These are phyloP conservation scores for Pulveroboletus frians DNA, from an alignment of 768 basidiomycete genomes.

Conservation along the genomic window DNA sequence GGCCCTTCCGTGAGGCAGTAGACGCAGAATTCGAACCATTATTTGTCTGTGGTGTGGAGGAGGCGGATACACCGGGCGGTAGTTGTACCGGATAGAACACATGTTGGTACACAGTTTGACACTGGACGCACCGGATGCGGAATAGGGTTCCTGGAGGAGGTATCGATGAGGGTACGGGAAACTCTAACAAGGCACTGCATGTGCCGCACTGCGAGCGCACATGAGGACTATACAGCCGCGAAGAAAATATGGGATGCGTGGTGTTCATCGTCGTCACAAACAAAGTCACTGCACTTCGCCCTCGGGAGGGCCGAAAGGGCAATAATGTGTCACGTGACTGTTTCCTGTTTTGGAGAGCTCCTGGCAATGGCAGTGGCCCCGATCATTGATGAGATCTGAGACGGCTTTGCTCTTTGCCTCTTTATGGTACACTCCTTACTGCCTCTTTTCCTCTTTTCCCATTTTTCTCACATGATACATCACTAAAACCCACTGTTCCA, in stretches of 20 bases:
- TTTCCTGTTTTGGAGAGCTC: too few species aligned
- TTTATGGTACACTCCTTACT: too few species aligned
- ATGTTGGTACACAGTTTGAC: conserved; percentile 55
- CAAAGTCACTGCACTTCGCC: not conserved
- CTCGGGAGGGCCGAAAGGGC: conserved; percentile 4
- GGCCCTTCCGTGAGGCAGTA: conserved; percentile 39
- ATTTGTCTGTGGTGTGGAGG: conserved; percentile 12
- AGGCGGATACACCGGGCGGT: conserved; percentile 23
- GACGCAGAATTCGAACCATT: conserved; percentile 19
- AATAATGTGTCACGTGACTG: conserved; percentile 14
- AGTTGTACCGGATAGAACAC: conserved; percentile 65
- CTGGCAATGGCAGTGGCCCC: too few species aligned
- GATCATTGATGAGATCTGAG: too few species aligned
- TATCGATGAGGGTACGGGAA: conserved; percentile 55
- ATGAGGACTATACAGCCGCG: conserved; percentile 63
- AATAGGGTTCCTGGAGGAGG: conserved; percentile 57
- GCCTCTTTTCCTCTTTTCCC: too few species aligned
- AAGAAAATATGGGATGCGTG: conserved; percentile 48
- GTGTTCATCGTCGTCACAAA: conserved; percentile 39
- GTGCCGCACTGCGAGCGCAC: conserved; percentile 56
- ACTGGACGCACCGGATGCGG: conserved; percentile 66
- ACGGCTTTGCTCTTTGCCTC: too few species aligned
- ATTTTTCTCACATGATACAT: too few species aligned
- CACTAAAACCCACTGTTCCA: too few species aligned
- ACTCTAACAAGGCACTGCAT: conserved; percentile 59